Evolutionary conservation across 2,329 filamentous ascomycete genomes (phyloP).

Genomic region (Trichothecium sympodiale): DNA sequence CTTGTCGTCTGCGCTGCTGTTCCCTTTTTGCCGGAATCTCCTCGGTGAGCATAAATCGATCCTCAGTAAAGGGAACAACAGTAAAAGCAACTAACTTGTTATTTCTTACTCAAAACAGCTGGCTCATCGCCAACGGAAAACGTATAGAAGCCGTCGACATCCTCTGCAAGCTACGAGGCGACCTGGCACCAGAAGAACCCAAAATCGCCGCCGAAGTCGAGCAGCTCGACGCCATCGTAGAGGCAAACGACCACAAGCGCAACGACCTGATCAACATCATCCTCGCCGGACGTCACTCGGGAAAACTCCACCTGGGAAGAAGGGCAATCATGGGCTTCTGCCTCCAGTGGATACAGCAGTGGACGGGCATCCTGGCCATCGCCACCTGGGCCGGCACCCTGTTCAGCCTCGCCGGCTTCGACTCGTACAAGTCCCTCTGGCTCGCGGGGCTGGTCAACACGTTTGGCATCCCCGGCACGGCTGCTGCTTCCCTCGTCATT

Average conservation of each 20-base stretch:
- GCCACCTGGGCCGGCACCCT: slow-evolving; percentile 20
- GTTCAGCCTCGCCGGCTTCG: slow-evolving; percentile 13
- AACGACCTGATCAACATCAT: slow-evolving; percentile 27
- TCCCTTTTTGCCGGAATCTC: slow-evolving; percentile 32
- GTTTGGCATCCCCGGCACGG: slow-evolving; percentile 38
- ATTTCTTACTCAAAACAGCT: slow-evolving; percentile 9
- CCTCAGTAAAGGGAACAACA: too few species aligned
- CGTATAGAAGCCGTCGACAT: slow-evolving; percentile 21
- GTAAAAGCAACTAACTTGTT: background rate
- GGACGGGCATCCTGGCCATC: slow-evolving; percentile 31
- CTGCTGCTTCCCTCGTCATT: slow-evolving; percentile 37
- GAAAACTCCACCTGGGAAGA: slow-evolving; percentile 24
- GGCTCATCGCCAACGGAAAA: slow-evolving; percentile 24
- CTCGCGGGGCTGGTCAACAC: slow-evolving; percentile 40
- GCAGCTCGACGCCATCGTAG: slow-evolving; percentile 27
- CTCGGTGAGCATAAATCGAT: slow-evolving; percentile 18
- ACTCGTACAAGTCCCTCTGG: slow-evolving; percentile 15
- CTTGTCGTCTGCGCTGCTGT: slow-evolving; percentile 25
- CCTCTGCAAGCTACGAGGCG: slow-evolving; percentile 18
- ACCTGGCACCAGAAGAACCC: slow-evolving; percentile 19
- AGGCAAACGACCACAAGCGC: slow-evolving; percentile 24
- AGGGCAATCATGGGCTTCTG: slow-evolving; percentile 27
- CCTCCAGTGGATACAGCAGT: slow-evolving; percentile 31
- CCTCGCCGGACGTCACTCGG: slow-evolving; percentile 22
- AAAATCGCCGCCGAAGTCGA: slow-evolving; percentile 21